Evolutionary conservation across 179 eudicot species (phyloP), one percentile per base, ranked within the genome.

Genomic region (Silene vulgaris): DNA sequence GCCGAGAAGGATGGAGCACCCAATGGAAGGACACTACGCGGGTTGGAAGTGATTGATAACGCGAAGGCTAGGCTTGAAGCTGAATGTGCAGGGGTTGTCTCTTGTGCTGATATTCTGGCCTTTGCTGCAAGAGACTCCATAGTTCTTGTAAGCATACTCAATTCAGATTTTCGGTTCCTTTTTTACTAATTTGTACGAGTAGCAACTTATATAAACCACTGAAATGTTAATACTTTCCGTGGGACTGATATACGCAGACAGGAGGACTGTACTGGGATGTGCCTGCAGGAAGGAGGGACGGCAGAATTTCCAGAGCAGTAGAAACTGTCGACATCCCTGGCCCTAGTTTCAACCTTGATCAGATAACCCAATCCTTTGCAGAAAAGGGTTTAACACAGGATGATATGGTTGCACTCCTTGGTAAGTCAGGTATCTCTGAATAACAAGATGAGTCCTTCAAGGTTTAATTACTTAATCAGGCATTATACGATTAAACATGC

Each of bases 41-140:
- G 98, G 32, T 85, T 90, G 20, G 84, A 90, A 67, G 89, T 90
- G 74, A 87, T 93, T 69, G 96, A 93, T 80, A 80, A 73, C 32
- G 93, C 88, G 11, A 91, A 91, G 83, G 85, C 88, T 17, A 89
- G 79, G 69, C 78, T 91, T 0, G 97, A 93, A 85, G 76, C 79
- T 32, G 9, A 75, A 3, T 93, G 96, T 69, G 66, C 43, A 43
- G 91, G 89, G 12, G 80, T 79, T 1, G 96, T 93, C 59, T 91
- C 98, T 0, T 93, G 98, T 81, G 98, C 98, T 60, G 97, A 93
- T 82, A 91, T 91, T 30, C 37, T 91, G 11, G 97, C 98, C 11
- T 90, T 77, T 75, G 98, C 98, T 56, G 96, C 98, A 57, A 89
- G 98, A 69, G 97, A 92, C 61, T 80, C 90, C 14, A 50, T 81